These are phyloP conservation scores for Fomitopsis pulvina DNA, from an alignment of 768 basidiomycete species.

Conservation along the genomic window DNA sequence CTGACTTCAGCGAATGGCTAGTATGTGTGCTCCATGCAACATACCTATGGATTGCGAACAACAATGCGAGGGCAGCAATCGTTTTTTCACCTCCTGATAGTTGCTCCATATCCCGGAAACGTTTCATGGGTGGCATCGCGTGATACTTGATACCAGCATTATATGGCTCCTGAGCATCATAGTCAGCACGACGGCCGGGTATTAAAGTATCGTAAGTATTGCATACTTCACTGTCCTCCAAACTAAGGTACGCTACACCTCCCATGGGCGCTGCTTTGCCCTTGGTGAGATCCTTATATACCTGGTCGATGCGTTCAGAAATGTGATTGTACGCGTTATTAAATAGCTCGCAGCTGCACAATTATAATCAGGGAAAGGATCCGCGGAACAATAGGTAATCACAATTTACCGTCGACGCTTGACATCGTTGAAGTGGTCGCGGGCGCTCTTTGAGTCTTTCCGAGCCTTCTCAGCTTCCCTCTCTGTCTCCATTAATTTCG, in stretches of 20 bases:
- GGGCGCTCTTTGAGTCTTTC: conserved; percentile 83
- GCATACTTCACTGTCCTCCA: conserved; percentile 91
- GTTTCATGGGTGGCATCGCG: conserved; percentile 99
- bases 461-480: conserved; percentile 89
- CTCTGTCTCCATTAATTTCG: conserved; percentile 82
- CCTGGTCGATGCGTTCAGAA: conserved; percentile 87
- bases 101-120: conserved; percentile 99
- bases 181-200: background rate
- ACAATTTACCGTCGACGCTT: conserved; percentile 65
- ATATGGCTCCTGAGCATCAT: conserved; percentile 62
- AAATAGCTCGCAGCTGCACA: conserved; percentile 69
- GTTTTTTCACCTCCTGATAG: conserved; percentile 98
- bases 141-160: conserved; percentile 93
- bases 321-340: conserved; percentile 97
- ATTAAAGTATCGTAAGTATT: background rate
- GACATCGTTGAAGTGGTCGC: conserved; percentile 86
- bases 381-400: background rate
- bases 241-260: conserved; percentile 91
- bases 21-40: conserved; percentile 8
- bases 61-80: conserved; percentile 90
- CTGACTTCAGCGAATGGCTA: background rate
- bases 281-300: conserved; percentile 97
- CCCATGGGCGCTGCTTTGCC: conserved; percentile 91
- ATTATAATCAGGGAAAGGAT: background rate
- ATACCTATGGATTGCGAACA: conserved; percentile 95